These are phyloP conservation scores for Sugiyamaella mastotermitis DNA, from an alignment of 805 yeast species.

Conservation along the genomic window DNA sequence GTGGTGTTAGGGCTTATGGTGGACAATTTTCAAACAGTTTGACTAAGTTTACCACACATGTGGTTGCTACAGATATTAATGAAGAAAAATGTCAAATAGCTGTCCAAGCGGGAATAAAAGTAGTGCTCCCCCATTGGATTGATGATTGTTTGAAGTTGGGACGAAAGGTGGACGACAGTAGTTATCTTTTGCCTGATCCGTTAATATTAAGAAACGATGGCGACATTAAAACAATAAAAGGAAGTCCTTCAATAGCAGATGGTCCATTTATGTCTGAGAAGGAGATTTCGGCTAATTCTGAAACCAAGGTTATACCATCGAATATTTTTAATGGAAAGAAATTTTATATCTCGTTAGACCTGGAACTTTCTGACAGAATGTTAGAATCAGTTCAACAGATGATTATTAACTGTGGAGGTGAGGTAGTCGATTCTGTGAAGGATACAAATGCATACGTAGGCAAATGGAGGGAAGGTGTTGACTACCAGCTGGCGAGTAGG, in stretches of 20 bases:
- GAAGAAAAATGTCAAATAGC: slow-evolving; percentile 59
- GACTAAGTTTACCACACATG: slow-evolving; percentile 72
- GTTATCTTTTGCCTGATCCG: slow-evolving; percentile 44
- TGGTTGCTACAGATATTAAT: slow-evolving; percentile 47
- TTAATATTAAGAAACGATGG: slow-evolving; percentile 12
- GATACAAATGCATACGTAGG: slow-evolving; percentile 54
- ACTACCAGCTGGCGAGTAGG: slow-evolving; percentile 43
- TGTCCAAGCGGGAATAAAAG: slow-evolving; percentile 27
- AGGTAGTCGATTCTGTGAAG: slow-evolving; percentile 27
- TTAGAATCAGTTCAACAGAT: slow-evolving; percentile 37
- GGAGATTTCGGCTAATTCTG: neutral
- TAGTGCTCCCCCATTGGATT: slow-evolving; percentile 78
- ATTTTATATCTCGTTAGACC: slow-evolving; percentile 51
- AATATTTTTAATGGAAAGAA: slow-evolving; percentile 35
- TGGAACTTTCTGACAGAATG: slow-evolving; percentile 44
- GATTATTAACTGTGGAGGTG: slow-evolving; percentile 52
- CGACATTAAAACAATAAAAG: slow-evolving; percentile 13
- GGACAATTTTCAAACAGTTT: slow-evolving; percentile 63
- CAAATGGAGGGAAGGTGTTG: slow-evolving; percentile 51
- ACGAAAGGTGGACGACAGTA: slow-evolving; percentile 44
- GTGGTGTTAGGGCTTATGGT: slow-evolving; percentile 68
- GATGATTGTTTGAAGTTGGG: slow-evolving; percentile 58
- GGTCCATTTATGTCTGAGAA: slow-evolving; percentile 3
- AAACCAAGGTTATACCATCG: neutral
- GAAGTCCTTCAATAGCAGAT: neutral